These are phyloP conservation scores for Termitomyces sp. DNA, from an alignment of 768 basidiomycete species.

Conservation along the genomic window DNA sequence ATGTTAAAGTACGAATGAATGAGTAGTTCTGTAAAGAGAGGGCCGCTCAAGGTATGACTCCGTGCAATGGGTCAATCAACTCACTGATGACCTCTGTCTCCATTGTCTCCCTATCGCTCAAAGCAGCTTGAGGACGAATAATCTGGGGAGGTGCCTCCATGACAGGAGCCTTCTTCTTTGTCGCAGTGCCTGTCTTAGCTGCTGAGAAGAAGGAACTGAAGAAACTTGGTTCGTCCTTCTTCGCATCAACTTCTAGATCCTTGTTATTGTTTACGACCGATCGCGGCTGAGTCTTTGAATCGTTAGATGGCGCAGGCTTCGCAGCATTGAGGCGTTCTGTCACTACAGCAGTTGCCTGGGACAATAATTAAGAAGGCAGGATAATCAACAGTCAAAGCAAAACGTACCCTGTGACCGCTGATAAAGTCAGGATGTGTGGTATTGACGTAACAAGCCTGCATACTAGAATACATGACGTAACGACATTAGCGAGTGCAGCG, in stretches of 20 bases:
- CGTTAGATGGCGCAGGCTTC: constrained; percentile 55
- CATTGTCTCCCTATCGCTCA: constrained; percentile 94
- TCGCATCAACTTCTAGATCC: constrained; percentile 87
- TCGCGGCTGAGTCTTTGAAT: constrained; percentile 51
- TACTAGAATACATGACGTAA: constrained; percentile 36
- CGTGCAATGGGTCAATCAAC: not conserved
- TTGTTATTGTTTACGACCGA: constrained; percentile 84
- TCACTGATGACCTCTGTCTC: constrained; percentile 99
- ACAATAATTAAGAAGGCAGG: not conserved
- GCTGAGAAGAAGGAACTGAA: constrained; percentile 93
- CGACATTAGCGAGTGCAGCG: not conserved
- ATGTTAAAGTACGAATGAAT: constrained; percentile 98
- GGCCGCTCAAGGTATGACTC: not conserved
- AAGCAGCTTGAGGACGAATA: constrained; percentile 85
- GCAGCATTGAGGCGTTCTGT: constrained; percentile 75
- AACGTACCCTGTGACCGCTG: constrained; percentile 78
- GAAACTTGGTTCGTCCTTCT: constrained; percentile 88
- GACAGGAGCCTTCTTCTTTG: constrained; percentile 49
- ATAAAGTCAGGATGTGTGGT: constrained; percentile 99
- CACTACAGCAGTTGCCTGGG: constrained; percentile 83
- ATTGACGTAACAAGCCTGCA: constrained; percentile 99
- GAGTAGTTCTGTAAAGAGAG: constrained; percentile 62
- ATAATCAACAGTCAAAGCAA: not conserved
- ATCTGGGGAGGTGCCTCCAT: constrained; percentile 74
- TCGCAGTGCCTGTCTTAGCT: constrained; percentile 42